A percentile compares a stretch with the other conserved stretches of the same genome.
These are phyloP conservation scores for Nicotiana tabacum DNA, from an alignment of 257 asterid genomes.

Conservation along the genomic window DNA sequence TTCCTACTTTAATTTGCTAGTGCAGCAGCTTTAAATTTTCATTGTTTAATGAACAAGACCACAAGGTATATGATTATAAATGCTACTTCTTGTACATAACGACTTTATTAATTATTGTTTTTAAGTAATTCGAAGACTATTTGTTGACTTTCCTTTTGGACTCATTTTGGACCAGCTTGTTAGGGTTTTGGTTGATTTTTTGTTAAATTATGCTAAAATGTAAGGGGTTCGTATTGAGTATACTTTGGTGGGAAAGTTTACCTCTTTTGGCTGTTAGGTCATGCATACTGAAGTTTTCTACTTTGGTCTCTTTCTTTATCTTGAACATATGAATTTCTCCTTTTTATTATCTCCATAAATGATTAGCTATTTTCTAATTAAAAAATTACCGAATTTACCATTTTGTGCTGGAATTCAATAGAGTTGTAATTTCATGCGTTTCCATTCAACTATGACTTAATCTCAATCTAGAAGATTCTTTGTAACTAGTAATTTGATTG, in stretches of 20 bases:
- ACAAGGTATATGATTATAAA: slow-evolving; percentile 37
- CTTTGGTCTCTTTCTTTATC: background rate
- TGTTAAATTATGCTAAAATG: background rate
- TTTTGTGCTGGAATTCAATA: background rate
- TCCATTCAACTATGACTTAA: background rate
- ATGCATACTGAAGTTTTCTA: background rate
- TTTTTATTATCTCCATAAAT: background rate
- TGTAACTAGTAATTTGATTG: background rate
- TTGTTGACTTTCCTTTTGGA: slow-evolving; percentile 3
- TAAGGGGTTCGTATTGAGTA: background rate
- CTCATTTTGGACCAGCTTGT: background rate
- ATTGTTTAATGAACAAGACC: slow-evolving; percentile 20
- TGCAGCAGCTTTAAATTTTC: too few species aligned
- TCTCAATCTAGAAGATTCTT: background rate
- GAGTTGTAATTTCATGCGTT: background rate
- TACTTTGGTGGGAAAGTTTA: background rate
- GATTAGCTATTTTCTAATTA: background rate
- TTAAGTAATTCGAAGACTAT: slow-evolving; percentile 13
- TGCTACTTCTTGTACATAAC: background rate
- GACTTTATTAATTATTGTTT: slow-evolving; percentile 22
- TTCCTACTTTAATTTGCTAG: too few species aligned
- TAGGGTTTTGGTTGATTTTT: background rate
- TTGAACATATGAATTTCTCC: background rate
- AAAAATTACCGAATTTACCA: background rate
- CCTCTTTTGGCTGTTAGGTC: background rate